Conservation (phyloP, 345 rosid genomes). For the Acer campestre region DNA sequence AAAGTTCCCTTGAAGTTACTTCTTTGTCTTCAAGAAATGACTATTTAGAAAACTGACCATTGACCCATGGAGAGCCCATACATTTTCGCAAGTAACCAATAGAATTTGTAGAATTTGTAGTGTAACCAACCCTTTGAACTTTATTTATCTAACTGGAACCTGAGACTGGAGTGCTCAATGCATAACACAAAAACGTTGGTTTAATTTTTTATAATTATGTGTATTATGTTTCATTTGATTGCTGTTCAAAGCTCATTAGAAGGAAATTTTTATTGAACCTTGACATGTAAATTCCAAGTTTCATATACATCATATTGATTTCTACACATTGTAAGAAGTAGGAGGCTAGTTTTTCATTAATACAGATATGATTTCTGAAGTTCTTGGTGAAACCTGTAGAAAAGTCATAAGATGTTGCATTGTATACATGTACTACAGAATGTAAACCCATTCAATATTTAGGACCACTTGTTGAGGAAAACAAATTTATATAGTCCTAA, state of each 20-base stretch:
- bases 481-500: not conserved
- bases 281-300: not conserved
- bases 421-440: not conserved
- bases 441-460: not conserved
- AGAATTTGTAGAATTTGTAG: not conserved
- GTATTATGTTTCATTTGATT: not conserved
- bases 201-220: not conserved
- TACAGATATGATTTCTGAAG: not conserved
- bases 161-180: not conserved
- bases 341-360: not conserved
- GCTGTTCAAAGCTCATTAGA: not conserved
- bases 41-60: not conserved
- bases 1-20: not conserved
- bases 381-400: not conserved
- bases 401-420: not conserved
- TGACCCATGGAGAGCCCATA: not conserved
- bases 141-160: not conserved
- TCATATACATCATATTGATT: not conserved
- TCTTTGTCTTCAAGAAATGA: not conserved
- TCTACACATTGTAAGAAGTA: not conserved
- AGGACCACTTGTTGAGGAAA: not conserved
- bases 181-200: not conserved
- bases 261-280: not conserved
- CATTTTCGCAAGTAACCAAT: not conserved
- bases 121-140: not conserved